A percentile compares a stretch with the other conserved stretches of the same genome.
Evolutionary conservation across 2,329 filamentous ascomycete species (phyloP).

Genomic region (Scedosporium apiospermum): DNA sequence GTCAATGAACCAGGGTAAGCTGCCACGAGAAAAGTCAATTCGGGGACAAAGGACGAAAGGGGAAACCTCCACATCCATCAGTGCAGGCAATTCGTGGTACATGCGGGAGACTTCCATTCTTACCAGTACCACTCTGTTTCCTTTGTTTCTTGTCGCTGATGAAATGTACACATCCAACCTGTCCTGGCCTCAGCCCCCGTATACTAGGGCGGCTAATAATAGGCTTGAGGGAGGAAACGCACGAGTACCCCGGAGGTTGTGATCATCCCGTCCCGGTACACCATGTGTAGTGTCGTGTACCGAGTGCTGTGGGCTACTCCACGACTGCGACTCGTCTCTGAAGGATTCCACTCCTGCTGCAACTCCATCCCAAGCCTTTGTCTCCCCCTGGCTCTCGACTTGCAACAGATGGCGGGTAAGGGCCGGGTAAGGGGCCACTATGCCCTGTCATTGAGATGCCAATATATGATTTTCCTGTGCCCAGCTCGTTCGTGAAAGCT

Average conservation of each 20-base stretch:
- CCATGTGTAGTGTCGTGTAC: not conserved
- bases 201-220: not conserved
- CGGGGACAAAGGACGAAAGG: not conserved
- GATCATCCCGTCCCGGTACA: not conserved
- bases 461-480: not conserved
- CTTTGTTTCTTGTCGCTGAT: not conserved
- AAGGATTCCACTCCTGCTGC: not conserved
- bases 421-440: not conserved
- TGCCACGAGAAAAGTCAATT: not conserved
- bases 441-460: not conserved
- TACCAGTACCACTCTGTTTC: not conserved
- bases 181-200: not conserved
- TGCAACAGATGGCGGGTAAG: not conserved
- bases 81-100: not conserved
- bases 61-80: not conserved
- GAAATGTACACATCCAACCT: too few relatives aligned
- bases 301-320: too few relatives aligned
- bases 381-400: not conserved
- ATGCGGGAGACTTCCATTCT: not conserved
- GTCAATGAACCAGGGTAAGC: not conserved
- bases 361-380: not conserved
- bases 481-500: not conserved
- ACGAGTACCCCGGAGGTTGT: not conserved
- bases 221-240: not conserved
- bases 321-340: not conserved